phyloP scores from a whole-genome alignment of 176 grass and related monocot genomes.

The Ampelocalamus luodianensis region DNA sequence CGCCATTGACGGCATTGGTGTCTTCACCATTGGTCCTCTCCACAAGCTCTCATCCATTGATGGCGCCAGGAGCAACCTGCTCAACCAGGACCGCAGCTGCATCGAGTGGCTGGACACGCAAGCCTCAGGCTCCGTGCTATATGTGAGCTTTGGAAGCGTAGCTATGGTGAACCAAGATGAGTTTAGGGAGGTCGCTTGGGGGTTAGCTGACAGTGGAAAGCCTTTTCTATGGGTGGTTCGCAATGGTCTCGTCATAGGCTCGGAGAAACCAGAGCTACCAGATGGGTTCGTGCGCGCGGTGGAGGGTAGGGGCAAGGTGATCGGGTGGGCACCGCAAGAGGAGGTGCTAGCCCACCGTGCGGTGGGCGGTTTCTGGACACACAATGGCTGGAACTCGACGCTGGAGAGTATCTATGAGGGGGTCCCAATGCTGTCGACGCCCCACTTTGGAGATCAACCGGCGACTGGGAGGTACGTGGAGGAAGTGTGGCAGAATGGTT shows the following conservation, averaged over 20 bases:
- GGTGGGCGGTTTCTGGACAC: slow-evolving; percentile 44
- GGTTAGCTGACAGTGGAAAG: slow-evolving; percentile 17
- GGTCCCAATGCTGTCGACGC: slow-evolving; percentile 46
- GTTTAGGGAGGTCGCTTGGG: slow-evolving; percentile 37
- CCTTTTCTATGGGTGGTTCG: slow-evolving; percentile 54
- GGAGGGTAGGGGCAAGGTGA: slow-evolving; percentile 30
- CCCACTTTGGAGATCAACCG: too few relatives aligned
- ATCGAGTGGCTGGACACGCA: slow-evolving; percentile 48
- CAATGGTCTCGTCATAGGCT: background rate
- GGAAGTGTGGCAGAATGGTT: too few relatives aligned
- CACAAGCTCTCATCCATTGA: slow-evolving; percentile 41
- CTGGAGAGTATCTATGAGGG: slow-evolving; percentile 36
- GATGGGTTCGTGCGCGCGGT: background rate
- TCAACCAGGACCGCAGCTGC: background rate
- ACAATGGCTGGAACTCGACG: slow-evolving; percentile 53
- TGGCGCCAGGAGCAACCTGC: background rate
- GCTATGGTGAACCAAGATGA: background rate
- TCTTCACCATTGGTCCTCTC: too few relatives aligned
- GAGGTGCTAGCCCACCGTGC: slow-evolving; percentile 43
- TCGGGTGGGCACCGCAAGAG: slow-evolving; percentile 50
- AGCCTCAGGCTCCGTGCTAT: background rate
- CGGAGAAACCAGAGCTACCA: background rate
- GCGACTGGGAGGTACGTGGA: too few relatives aligned
- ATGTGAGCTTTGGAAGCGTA: slow-evolving; percentile 58
- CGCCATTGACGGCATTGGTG: too few relatives aligned